Conservation (phyloP, 768 basidiomycete species). For the Kwoniella pini region DNA sequence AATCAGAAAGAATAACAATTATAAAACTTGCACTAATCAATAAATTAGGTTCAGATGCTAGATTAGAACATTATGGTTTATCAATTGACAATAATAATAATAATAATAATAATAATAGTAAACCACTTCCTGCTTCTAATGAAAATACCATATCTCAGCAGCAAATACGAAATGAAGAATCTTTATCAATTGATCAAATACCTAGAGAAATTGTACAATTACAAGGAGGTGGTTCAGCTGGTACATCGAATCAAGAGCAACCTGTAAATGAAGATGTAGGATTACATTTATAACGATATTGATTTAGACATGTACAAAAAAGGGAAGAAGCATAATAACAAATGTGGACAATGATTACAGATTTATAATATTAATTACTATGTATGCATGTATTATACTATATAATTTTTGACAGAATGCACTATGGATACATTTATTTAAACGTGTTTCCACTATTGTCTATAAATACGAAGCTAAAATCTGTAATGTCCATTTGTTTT, state of each 20-base stretch:
- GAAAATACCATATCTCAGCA: no score
- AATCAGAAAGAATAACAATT: conserved; percentile 40
- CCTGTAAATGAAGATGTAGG: not conserved
- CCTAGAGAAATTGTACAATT: not conserved
- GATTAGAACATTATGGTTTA: conserved; percentile 38
- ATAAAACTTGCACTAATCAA: conserved; percentile 39
- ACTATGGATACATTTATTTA: conserved; percentile 12
- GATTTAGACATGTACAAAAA: no score
- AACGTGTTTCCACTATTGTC: no score
- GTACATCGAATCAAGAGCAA: not conserved
- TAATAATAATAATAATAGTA: not conserved
- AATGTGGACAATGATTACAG: no score
- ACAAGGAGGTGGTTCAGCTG: not conserved
- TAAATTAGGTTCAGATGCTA: conserved; percentile 38
- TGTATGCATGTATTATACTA: conserved; percentile 13
- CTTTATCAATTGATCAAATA: not conserved
- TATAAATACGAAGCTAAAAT: no score
- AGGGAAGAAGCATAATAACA: not conserved
- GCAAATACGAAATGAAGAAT: no score
- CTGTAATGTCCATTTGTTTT: no score
- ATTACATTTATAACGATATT: conserved; percentile 11
- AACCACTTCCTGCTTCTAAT: not conserved
- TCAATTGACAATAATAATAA: not conserved
- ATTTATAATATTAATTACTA: not conserved
- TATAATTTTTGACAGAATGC: conserved; percentile 4